Percentiles rank a stretch among this genome's conserved stretches.
Evolutionary conservation across 2,329 filamentous ascomycete genomes (phyloP).

Genomic region (Biscogniauxia sp.): DNA sequence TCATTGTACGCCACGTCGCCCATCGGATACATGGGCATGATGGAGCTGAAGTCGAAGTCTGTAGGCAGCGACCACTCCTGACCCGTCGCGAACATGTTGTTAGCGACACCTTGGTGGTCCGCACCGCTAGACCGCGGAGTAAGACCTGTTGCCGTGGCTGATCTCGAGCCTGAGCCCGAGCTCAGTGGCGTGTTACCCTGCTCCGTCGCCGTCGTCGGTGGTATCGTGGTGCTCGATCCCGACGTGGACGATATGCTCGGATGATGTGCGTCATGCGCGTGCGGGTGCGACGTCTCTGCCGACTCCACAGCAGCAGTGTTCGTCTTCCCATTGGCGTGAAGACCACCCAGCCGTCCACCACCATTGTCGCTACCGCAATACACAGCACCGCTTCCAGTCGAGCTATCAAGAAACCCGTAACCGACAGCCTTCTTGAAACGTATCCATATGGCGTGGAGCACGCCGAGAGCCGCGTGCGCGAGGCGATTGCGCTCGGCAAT

Average conservation of each 20-base stretch:
- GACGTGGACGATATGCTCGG: slow-evolving; percentile 10
- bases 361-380: too few relatives aligned
- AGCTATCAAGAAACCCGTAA: slow-evolving; percentile 26
- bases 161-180: slow-evolving; percentile 14
- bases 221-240: slow-evolving; percentile 13
- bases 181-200: slow-evolving; percentile 18
- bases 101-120: slow-evolving; percentile 8
- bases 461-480: slow-evolving; percentile 52
- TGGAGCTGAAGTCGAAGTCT: slow-evolving; percentile 47
- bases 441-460: slow-evolving; percentile 53
- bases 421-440: slow-evolving; percentile 52
- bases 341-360: slow-evolving; percentile 1
- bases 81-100: slow-evolving; percentile 16
- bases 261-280: neutral
- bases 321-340: neutral
- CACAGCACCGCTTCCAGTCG: neutral
- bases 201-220: slow-evolving; percentile 16
- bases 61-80: slow-evolving; percentile 42
- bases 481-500: slow-evolving; percentile 54
- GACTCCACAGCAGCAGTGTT: slow-evolving; percentile 5
- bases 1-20: slow-evolving; percentile 58
- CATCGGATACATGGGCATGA: slow-evolving; percentile 56
- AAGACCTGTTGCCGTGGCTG: slow-evolving; percentile 17
- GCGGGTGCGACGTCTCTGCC: neutral
- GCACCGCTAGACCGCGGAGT: slow-evolving; percentile 17